Conservation (phyloP, 1,139 yeast species). For the Debaryomyces sp. region DNA sequence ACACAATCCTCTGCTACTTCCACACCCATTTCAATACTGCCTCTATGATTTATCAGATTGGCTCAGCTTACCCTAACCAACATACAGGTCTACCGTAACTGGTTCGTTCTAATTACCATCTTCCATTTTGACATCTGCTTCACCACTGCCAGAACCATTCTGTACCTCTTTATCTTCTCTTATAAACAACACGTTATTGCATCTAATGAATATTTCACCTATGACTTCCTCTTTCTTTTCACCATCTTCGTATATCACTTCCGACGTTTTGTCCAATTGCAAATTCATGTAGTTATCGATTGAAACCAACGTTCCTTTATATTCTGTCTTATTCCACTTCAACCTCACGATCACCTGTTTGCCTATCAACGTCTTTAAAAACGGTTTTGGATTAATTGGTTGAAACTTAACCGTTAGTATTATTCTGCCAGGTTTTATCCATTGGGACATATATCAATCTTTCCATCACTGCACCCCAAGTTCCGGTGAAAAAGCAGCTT, state of each 20-base stretch:
- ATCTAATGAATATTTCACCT: slow-evolving; percentile 86
- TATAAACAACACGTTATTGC: slow-evolving; percentile 77
- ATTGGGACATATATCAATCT: neutral
- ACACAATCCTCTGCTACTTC: neutral
- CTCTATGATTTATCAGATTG: neutral
- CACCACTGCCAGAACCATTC: slow-evolving; percentile 11
- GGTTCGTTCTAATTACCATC: slow-evolving; percentile 1
- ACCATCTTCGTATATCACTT: slow-evolving; percentile 50
- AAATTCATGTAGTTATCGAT: slow-evolving; percentile 94
- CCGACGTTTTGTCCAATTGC: slow-evolving; percentile 72
- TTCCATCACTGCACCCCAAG: neutral
- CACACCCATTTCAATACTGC: neutral
- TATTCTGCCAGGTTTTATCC: neutral
- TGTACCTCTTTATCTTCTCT: slow-evolving; percentile 32
- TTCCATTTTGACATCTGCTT: slow-evolving; percentile 17
- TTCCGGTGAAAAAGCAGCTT: neutral
- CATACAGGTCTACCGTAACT: too few species aligned
- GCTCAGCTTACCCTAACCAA: neutral
- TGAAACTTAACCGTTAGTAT: slow-evolving; percentile 49
- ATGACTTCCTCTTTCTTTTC: slow-evolving; percentile 54
- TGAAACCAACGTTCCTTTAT: slow-evolving; percentile 75
- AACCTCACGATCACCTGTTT: slow-evolving; percentile 78
- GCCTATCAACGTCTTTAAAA: slow-evolving; percentile 71
- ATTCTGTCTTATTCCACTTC: slow-evolving; percentile 93
- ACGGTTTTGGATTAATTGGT: slow-evolving; percentile 91